Base-by-base conservation (phyloP, 2,329 filamentous ascomycete genomes). In the Stagonosporopsis cucurbitacearum region DNA sequence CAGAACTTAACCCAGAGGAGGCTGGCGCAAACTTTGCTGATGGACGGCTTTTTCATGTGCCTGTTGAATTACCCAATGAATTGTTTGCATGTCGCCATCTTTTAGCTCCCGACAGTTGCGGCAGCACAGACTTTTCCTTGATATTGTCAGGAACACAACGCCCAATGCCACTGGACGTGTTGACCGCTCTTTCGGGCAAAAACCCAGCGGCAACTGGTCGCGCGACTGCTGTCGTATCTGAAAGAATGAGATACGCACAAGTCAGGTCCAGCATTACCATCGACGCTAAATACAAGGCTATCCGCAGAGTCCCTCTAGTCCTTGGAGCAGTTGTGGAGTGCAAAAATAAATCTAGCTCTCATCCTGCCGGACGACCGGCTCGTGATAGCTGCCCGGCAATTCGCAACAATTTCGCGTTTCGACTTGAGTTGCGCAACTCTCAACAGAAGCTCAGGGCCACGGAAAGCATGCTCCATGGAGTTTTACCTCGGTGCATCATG, bases 401-500 rank as follows among this genome's bases (percentile, higher is more conserved):
- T 28, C 12, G n/a, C 30, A 15, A 41, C 36, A 55, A 35, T 13
- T 30, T 45, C 17, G 37, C 47, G 32, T 39, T 45, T 42, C 46
- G n/a, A 25, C 17, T 20, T 15, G 19, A 33, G 23, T 37, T 46
- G 47, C 47, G 37, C 41, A n/a, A 19, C 8, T 25, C 56, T 52
- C 48, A 55, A 52, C 51, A 52, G 49, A 40, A 20, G 43, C 26
- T 33, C 32, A 52, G 23, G 35, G 52, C 22, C 49, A n/a, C 61
- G 60, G 60, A 60, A 59, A 39, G 44, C 39, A 54, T 54, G 22
- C 56, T 60, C 20, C 17, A 59, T 60, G 4, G 20, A 58, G 41
- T 50, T 33, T 15, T 50, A 48, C 59, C 58, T 64, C 64, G 62
- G 62, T 44, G 52, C 43, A 28, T 37, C 23, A 36, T 32, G 43